phyloP scores from a whole-genome alignment of 1,284 basidiomycete species.

The Rhodotorula sp. region DNA sequence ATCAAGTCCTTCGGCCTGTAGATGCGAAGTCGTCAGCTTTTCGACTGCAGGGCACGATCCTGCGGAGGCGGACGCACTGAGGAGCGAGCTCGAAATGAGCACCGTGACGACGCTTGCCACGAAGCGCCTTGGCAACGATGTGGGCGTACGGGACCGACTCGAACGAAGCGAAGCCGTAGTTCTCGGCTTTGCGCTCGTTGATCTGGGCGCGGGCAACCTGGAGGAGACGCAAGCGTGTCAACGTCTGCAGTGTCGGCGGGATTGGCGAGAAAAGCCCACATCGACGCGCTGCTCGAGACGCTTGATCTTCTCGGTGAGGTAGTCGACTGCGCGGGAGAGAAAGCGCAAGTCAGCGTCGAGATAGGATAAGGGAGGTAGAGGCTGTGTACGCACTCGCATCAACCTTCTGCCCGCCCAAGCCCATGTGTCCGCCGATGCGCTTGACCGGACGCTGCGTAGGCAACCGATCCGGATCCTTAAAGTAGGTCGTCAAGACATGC shows the following conservation, averaged over 20 bases:
- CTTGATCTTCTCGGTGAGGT: constrained; percentile 61
- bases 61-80: constrained; percentile 50
- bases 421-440: constrained; percentile 66
- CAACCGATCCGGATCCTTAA: constrained; percentile 69
- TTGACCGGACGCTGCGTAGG: constrained; percentile 72
- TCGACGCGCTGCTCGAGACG: constrained; percentile 69
- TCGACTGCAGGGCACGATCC: too few species aligned
- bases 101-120: constrained; percentile 67
- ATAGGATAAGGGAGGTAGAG: constrained; percentile 50
- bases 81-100: constrained; percentile 70
- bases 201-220: constrained; percentile 40
- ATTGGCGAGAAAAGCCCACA: constrained; percentile 52
- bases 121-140: constrained; percentile 68
- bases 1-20: constrained; percentile 54
- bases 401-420: constrained; percentile 69
- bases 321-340: constrained; percentile 62
- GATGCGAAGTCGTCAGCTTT: constrained; percentile 39
- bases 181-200: constrained; percentile 61
- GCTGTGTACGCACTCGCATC: constrained; percentile 42
- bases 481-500: constrained; percentile 73
- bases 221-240: constrained; percentile 58
- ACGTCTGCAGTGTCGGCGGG: not conserved
- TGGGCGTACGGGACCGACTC: constrained; percentile 88
- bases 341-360: constrained; percentile 51
- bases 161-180: constrained; percentile 79